These are phyloP conservation scores for Coniochaeta sp. DNA, from an alignment of 2,329 filamentous ascomycete species.

Conservation along the genomic window DNA sequence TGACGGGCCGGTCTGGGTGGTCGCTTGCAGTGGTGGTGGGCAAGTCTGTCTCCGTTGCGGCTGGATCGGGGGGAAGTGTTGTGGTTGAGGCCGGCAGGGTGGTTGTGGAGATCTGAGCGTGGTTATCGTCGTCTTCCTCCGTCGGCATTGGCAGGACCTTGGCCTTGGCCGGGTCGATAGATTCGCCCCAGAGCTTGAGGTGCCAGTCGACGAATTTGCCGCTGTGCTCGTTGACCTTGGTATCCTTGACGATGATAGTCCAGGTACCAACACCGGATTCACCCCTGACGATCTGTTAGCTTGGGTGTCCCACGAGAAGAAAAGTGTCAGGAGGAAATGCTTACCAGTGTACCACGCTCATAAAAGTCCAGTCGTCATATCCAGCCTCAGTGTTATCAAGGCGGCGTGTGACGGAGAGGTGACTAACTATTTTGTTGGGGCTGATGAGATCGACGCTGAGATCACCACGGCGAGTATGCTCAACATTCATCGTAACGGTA, in stretches of 20 bases:
- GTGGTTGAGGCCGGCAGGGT: constrained; percentile 57
- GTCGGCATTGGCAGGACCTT: constrained; percentile 72
- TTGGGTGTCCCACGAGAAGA: not conserved
- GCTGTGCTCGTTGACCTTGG: constrained; percentile 63
- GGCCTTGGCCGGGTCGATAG: constrained; percentile 67
- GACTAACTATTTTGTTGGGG: constrained; percentile 71
- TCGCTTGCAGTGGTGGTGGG: constrained; percentile 43
- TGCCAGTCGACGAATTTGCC: constrained; percentile 88
- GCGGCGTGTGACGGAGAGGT: constrained; percentile 69
- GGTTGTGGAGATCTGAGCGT: constrained; percentile 53
- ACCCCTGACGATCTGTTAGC: constrained; percentile 48
- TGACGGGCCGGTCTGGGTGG: constrained; percentile 57
- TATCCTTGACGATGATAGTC: constrained; percentile 87
- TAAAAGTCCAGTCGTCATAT: constrained; percentile 96
- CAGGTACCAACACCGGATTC: constrained; percentile 82
- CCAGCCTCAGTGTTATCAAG: constrained; percentile 60
- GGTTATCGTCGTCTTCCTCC: constrained; percentile 76
- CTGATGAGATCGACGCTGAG: constrained; percentile 87
- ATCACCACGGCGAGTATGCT: constrained; percentile 81
- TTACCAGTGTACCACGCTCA: constrained; percentile 93
- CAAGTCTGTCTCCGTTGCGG: constrained; percentile 31
- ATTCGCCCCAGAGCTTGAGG: constrained; percentile 88
- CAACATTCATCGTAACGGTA: constrained; percentile 94
- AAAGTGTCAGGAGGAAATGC: not conserved
- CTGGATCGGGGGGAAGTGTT: constrained; percentile 38